Conservation (phyloP, 139 green algal genomes). For the Haematococcus sp. region DNA sequence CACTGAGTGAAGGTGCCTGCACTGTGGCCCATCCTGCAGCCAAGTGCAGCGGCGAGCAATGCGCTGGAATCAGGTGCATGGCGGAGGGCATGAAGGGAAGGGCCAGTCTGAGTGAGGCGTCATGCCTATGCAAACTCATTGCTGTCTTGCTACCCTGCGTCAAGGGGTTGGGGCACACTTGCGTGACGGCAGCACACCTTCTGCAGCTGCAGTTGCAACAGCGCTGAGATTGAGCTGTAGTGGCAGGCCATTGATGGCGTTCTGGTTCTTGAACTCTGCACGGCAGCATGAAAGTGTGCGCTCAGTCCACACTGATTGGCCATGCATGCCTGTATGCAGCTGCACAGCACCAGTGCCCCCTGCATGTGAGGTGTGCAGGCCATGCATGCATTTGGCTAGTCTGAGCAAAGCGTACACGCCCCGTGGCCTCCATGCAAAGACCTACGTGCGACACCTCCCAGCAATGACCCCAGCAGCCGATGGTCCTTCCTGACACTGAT, state of each 20-base stretch:
- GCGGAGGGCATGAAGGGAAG: background rate
- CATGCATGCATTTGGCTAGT: too few relatives aligned
- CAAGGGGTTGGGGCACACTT: too few relatives aligned
- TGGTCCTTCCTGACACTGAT: constrained; percentile 23
- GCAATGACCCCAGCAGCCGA: constrained; percentile 21
- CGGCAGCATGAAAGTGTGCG: too few relatives aligned
- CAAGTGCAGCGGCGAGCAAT: background rate
- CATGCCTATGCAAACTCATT: too few relatives aligned
- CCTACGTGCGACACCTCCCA: constrained; percentile 29
- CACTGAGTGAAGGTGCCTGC: background rate
- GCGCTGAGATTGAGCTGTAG: constrained; percentile 29
- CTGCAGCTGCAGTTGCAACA: constrained; percentile 9
- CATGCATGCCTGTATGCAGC: too few relatives aligned
- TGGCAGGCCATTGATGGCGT: constrained; percentile 31
- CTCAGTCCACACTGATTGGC: too few relatives aligned
- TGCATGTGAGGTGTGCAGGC: too few relatives aligned
- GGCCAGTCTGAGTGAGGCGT: too few relatives aligned
- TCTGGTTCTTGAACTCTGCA: constrained; percentile 50
- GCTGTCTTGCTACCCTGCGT: too few relatives aligned
- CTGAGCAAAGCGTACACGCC: too few relatives aligned
- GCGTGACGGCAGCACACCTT: too few relatives aligned
- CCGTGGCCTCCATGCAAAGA: background rate
- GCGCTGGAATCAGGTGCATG: background rate
- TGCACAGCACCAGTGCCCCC: too few relatives aligned
- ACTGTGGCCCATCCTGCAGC: constrained; percentile 7